Base-by-base conservation (phyloP, 768 basidiomycete species). In the Postia placenta region DNA sequence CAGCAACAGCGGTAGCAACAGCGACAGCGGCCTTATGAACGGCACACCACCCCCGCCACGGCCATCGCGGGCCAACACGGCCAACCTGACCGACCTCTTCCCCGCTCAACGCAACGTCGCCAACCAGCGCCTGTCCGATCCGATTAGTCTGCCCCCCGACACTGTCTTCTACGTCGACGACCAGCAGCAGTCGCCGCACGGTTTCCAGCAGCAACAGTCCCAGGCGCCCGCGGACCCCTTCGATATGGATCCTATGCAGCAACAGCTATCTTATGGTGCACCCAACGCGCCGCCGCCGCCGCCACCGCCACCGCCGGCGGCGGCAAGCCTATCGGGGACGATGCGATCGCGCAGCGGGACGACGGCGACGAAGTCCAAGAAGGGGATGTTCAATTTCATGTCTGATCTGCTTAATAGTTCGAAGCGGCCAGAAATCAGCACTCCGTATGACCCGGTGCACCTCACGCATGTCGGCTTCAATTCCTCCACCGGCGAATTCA, bases 381-480 rank as follows among this genome's bases (percentile, higher is more conserved):
- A 84, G 68, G 79, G 89, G 63, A 60, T 76, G 20, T 41, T 17
- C 46, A 70, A 68, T 25, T 74, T 76, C 65, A 75, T 90, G 60
- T 77, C 85, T 35, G 83, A 89, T 62, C 83, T 92, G 58, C 83
- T 91, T 67, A 83, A 78, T 62, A 74, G 79, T 48, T 76, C 78
- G 33, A 91, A 88, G 67, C 80, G 86, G 11, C 82, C 80, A 12
- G 92, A 95, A 69, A 98, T 99, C 74, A 92, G 90, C 64, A 94
- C 93, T 0, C 96, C 96, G 0, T 98, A 95, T 65, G 96, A 99
- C 69, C 96, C 96, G 26, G 95, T 98, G 33, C 95, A 98, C 72
- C 86, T 99, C 61, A 98, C 96, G 2, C 96, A 99, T 64, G 96
- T 99, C 64, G 95, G 95, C 51, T 98, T 97, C 81, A 97, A 99